These are phyloP conservation scores for Cytospora leucostoma DNA, from an alignment of 2,329 filamentous ascomycete species.

Conservation along the genomic window DNA sequence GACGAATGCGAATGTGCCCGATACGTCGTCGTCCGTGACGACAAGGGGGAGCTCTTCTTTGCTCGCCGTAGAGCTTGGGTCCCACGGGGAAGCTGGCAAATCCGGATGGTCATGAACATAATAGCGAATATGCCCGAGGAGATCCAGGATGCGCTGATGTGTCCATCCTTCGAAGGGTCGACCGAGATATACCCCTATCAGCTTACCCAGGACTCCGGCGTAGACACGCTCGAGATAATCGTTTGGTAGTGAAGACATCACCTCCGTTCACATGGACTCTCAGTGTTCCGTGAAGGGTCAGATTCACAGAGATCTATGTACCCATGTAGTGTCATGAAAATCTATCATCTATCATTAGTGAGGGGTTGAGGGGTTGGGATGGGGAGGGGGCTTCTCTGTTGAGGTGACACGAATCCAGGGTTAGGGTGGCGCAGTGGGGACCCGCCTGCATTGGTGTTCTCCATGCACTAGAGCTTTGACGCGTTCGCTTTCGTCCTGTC, in stretches of 20 bases:
- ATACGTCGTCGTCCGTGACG: conserved; percentile 39
- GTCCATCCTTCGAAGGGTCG: conserved; percentile 43
- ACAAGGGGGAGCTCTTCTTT: conserved; percentile 34
- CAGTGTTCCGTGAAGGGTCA: neutral
- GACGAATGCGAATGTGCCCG: conserved; percentile 41
- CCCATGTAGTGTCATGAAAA: too few relatives aligned
- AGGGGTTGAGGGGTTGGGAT: neutral
- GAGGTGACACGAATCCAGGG: too few relatives aligned
- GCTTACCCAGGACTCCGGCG: conserved; percentile 42
- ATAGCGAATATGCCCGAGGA: conserved; percentile 37
- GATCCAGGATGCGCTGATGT: conserved; percentile 36
- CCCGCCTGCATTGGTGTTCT: too few relatives aligned
- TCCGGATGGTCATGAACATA: conserved; percentile 36
- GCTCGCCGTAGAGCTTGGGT: neutral
- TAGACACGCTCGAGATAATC: conserved; percentile 41
- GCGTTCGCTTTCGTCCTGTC: too few relatives aligned
- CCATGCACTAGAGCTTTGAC: too few relatives aligned
- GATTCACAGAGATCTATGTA: neutral
- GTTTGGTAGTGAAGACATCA: conserved; percentile 6
- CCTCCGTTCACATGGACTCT: neutral
- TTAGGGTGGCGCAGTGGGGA: too few relatives aligned
- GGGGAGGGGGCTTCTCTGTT: too few relatives aligned
- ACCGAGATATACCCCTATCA: conserved; percentile 42
- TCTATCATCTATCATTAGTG: neutral
- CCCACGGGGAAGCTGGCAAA: conserved; percentile 9